These are phyloP conservation scores for Plantago coronopus DNA, from an alignment of 305 asterid genomes.

Conservation along the genomic window DNA sequence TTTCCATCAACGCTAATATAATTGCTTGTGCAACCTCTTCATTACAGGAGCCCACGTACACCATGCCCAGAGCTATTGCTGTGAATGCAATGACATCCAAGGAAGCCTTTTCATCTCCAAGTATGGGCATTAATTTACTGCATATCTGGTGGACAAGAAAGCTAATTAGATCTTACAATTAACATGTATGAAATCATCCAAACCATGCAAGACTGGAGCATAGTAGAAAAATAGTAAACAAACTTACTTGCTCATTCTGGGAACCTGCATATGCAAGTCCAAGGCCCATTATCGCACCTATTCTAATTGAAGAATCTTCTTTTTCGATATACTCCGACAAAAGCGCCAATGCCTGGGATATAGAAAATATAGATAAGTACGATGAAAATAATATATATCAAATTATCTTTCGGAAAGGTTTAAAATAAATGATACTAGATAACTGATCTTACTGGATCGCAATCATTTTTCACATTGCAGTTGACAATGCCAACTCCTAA, in stretches of 20 bases:
- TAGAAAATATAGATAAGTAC: background rate
- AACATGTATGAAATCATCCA: background rate
- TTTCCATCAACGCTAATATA: slow-evolving; percentile 80
- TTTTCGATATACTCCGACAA: slow-evolving; percentile 72
- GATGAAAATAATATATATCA: background rate
- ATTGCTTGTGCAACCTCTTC: slow-evolving; percentile 95
- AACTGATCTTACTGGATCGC: slow-evolving; percentile 80
- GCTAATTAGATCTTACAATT: slow-evolving; percentile 11
- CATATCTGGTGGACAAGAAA: slow-evolving; percentile 52
- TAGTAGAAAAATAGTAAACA: slow-evolving; percentile 6
- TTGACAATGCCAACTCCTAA: slow-evolving; percentile 95
- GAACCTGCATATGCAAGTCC: slow-evolving; percentile 99
- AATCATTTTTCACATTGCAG: slow-evolving; percentile 74
- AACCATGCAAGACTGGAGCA: background rate
- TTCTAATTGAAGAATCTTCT: slow-evolving; percentile 74
- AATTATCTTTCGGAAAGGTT: background rate
- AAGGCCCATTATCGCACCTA: slow-evolving; percentile 98
- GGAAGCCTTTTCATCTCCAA: slow-evolving; percentile 72
- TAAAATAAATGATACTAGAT: background rate
- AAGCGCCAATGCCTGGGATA: slow-evolving; percentile 79
- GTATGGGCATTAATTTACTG: slow-evolving; percentile 54
- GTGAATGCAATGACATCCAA: slow-evolving; percentile 93
- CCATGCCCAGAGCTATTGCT: slow-evolving; percentile 86
- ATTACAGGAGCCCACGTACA: slow-evolving; percentile 88
- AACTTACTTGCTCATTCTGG: slow-evolving; percentile 70